Conservation (phyloP, 176 grass and related monocot genomes). For the Otatea glauca region DNA sequence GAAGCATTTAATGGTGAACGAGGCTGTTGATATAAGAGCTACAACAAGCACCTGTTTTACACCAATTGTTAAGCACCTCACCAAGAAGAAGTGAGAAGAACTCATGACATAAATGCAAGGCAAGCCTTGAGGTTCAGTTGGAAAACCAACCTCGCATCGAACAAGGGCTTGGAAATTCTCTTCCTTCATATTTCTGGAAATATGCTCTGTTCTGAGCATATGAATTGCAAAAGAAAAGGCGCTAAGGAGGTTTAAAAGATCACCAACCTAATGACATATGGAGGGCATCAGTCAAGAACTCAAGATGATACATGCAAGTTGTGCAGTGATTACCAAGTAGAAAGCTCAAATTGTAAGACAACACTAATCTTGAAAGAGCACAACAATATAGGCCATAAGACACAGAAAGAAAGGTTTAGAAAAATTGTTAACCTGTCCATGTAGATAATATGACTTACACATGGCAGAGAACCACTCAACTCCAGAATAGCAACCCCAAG, state of each 20-base stretch:
- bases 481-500: conserved; percentile 58
- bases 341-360: no score
- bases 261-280: conserved; percentile 48
- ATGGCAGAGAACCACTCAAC: no score
- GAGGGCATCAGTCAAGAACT: conserved; percentile 3
- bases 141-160: conserved; percentile 60
- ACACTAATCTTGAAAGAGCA: no score
- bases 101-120: neutral
- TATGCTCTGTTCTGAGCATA: conserved; percentile 65
- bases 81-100: neutral
- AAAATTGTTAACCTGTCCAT: no score
- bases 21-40: conserved; percentile 43
- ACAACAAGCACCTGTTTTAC: conserved; percentile 54
- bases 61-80: conserved; percentile 20
- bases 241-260: conserved; percentile 54
- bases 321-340: neutral
- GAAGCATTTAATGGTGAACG: conserved; percentile 46
- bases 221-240: conserved; percentile 59
- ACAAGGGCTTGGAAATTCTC: conserved; percentile 46
- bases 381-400: no score
- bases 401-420: no score
- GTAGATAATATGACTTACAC: no score
- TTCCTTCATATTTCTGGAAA: conserved; percentile 53
- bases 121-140: neutral
- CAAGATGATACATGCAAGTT: neutral